Conservation (phyloP, 2,329 filamentous ascomycete species). For the Cercospora nicotianae region DNA sequence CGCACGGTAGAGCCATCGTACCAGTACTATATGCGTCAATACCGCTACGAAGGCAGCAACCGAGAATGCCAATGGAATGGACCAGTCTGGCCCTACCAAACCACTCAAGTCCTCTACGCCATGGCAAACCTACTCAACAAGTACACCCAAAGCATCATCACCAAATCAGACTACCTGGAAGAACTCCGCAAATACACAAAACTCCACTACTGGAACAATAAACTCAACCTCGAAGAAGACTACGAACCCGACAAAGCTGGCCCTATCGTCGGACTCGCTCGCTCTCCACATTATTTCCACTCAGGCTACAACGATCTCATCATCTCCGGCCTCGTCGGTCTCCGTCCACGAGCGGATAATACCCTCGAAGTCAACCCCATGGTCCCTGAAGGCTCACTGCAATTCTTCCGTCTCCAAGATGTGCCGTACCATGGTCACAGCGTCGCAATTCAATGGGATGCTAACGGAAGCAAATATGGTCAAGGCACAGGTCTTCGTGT, state of each 20-base stretch:
- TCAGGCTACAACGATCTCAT: slow-evolving; percentile 48
- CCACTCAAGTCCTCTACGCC: slow-evolving; percentile 44
- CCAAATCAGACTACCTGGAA: slow-evolving; percentile 40
- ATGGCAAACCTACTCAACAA: slow-evolving; percentile 48
- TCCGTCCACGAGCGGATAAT: slow-evolving; percentile 43
- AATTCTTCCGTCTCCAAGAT: slow-evolving; percentile 46
- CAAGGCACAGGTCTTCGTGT: slow-evolving; percentile 37
- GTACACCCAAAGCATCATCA: slow-evolving; percentile 39
- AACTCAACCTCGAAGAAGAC: slow-evolving; percentile 46
- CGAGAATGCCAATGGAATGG: slow-evolving; percentile 51
- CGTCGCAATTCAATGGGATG: slow-evolving; percentile 47
- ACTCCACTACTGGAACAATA: slow-evolving; percentile 41
- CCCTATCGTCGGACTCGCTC: slow-evolving; percentile 45
- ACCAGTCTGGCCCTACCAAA: slow-evolving; percentile 49
- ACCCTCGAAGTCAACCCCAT: slow-evolving; percentile 46
- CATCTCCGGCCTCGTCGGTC: slow-evolving; percentile 46
- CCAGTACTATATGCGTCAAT: slow-evolving; percentile 49
- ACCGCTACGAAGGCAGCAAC: slow-evolving; percentile 41
- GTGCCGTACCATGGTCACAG: slow-evolving; percentile 47
- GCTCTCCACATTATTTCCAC: slow-evolving; percentile 50
- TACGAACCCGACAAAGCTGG: slow-evolving; percentile 47
- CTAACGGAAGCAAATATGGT: slow-evolving; percentile 38
- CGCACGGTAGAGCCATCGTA: slow-evolving; percentile 48
- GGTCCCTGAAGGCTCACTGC: slow-evolving; percentile 36
- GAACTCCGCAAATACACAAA: slow-evolving; percentile 44